Percentiles rank a stretch among this genome's conserved stretches.
These are phyloP conservation scores for Arabis alpina DNA, from an alignment of 345 rosid genomes.

Conservation along the genomic window DNA sequence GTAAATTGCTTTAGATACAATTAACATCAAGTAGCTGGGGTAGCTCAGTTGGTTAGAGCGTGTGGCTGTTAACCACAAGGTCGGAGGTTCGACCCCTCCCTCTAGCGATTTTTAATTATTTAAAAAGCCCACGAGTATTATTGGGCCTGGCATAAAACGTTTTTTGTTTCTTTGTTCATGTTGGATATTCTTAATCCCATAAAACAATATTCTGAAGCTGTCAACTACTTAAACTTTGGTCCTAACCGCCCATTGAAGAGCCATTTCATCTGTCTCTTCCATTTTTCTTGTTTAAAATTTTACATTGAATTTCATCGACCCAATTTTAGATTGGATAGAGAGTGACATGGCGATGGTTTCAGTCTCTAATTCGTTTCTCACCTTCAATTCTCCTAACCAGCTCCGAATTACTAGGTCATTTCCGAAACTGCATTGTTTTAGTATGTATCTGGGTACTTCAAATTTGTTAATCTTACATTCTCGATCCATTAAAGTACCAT, in stretches of 20 bases:
- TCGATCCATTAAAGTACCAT: background rate
- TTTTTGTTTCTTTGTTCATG: background rate
- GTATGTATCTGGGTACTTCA: background rate
- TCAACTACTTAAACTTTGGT: background rate
- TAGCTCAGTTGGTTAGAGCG: conserved; percentile 98
- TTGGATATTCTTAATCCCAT: conserved; percentile 25
- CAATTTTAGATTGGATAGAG: conserved; percentile 24
- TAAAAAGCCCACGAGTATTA: background rate
- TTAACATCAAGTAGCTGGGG: conserved; percentile 50
- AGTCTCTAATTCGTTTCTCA: conserved; percentile 49
- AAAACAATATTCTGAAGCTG: conserved; percentile 30
- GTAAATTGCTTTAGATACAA: too few species aligned
- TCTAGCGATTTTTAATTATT: conserved; percentile 21
- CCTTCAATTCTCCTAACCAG: conserved; percentile 41
- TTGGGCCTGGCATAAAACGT: background rate
- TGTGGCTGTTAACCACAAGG: conserved; percentile 88
- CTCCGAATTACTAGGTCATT: conserved; percentile 64
- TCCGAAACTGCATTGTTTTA: background rate
- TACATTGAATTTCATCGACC: background rate
- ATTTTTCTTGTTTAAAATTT: background rate
- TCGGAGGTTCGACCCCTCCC: conserved; percentile 42
- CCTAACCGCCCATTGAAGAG: too few species aligned
- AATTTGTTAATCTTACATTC: background rate
- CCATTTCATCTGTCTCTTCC: conserved; percentile 8
- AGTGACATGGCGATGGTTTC: conserved; percentile 66